Evolutionary conservation across 805 yeast genomes (phyloP), one percentile per base, ranked within the genome.

Genomic region (Saccharomycodes ludwigii): DNA sequence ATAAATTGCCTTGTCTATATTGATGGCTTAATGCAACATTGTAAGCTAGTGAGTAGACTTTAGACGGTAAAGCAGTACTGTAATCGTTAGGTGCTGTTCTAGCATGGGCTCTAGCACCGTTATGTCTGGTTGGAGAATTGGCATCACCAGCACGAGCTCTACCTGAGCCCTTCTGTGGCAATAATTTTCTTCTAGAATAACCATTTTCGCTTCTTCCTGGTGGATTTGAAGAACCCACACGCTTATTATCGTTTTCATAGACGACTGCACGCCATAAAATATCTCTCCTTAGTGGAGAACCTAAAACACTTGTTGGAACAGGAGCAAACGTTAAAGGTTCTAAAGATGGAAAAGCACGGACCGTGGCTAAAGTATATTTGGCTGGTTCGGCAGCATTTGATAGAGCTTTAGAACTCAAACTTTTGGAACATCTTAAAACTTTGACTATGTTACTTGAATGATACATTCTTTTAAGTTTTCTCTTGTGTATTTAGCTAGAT

Each of bases 111-210:
- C 77, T 67, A 32, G 88, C 85, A 54, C 95, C 95, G 48, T 80
- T 83, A 48, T 73, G 75, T 61, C 95, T 76, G 27, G 76, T 79
- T 30, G 98, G 98, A 16, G 95, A 83, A 48, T 86, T 88, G 37
- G 81, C 85, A 58, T 86, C 96, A 63, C 99, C 99, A 33, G 73
- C 78, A 66, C 99, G 76, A 33, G 99, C 99, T 39, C 71, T 68
- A 59, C 99, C 99, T 11, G 83, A 63, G 38, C 97, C 97, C 59
- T 91, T 91, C 59, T 91, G 98, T 19, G 84, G 82, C 23, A 73
- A 65, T 43, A 91, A 62, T 53, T 91, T 91, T 48, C 70, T 69
- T 56, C 93, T 71, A 16, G 94, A 79, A 54, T 71, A 86, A 37
- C 86, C 85, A 57, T 78, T 79, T 44, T 83, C 88, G 22, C 82